Conservation (phyloP, 352 stramenopile genomes). For the Pythium chondricola region DNA sequence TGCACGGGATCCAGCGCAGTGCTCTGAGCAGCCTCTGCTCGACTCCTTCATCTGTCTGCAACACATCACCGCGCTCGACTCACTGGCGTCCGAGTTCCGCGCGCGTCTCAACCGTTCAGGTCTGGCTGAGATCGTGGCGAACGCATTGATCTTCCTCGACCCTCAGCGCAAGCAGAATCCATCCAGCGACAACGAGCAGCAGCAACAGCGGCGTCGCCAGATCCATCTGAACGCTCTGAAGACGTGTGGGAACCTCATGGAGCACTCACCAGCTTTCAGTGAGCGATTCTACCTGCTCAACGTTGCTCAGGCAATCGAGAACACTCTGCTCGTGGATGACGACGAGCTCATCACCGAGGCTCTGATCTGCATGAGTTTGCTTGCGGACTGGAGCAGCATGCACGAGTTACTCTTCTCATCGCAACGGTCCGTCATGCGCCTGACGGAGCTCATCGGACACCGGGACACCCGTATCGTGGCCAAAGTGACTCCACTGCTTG, state of each 20-base stretch:
- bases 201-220: neutral
- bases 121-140: slow-evolving; percentile 41
- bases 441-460: slow-evolving; percentile 15
- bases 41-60: slow-evolving; percentile 40
- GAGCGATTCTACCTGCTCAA: slow-evolving; percentile 30
- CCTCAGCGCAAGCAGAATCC: slow-evolving; percentile 3
- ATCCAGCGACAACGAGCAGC: neutral
- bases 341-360: slow-evolving; percentile 30
- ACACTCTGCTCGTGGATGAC: slow-evolving; percentile 39
- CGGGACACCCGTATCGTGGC: slow-evolving; percentile 21
- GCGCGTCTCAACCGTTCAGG: slow-evolving; percentile 27
- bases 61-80: slow-evolving; percentile 27
- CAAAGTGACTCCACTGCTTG: slow-evolving; percentile 40
- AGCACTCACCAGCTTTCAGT: slow-evolving; percentile 27
- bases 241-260: slow-evolving; percentile 38
- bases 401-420: slow-evolving; percentile 24
- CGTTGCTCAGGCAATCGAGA: slow-evolving; percentile 35
- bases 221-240: slow-evolving; percentile 36
- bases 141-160: slow-evolving; percentile 31
- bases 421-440: slow-evolving; percentile 15
- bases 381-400: slow-evolving; percentile 19
- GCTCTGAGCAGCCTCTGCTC: slow-evolving; percentile 22
- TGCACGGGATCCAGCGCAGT: slow-evolving; percentile 32
- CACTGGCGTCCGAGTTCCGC: slow-evolving; percentile 23
- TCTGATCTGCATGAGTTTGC: slow-evolving; percentile 23